Base-by-base conservation (phyloP, 768 basidiomycete genomes). In the Mycena vitilis region DNA sequence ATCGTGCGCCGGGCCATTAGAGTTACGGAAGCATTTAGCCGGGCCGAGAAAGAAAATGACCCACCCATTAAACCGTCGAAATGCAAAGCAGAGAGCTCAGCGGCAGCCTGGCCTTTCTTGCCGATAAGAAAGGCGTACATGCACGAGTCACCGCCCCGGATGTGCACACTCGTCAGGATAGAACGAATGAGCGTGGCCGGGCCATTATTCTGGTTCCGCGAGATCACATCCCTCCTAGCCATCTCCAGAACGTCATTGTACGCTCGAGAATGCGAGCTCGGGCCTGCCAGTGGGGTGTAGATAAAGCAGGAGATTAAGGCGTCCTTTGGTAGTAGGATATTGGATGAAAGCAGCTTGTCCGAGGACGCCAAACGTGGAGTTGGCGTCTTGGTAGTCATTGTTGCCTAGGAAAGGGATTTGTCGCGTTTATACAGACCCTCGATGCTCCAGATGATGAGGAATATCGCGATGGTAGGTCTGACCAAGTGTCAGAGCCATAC, bases 91-190 rank as follows among this genome's bases (percentile, higher is more conserved):
- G 73, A 73, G 47, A 90, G 76, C 23, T 75, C 56, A 34, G 74
- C 71, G 15, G 80, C 75, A 44, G 78, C 77, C 36, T 76, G 65
- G 25, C 79, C 77, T 40, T 76, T 69, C 18, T 69, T 63, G 54
- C 81, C 79, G 4, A 92, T 76, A 18, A 79, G 77, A 75, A 91
- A 93, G n/a, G 88, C 83, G 78, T 91, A 87, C 61, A 93, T 81
- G 30, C 78, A 73, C n/a, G 81, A 82, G 11, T 81, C 75, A 30
- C 79, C 78, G 58, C 82, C 77, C 40, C 80, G 80, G 54, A 88
- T 77, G 69, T 86, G 81, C 34, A 87, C 84, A 67, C 84, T 83
- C 49, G 87, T 79, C 25, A 92, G 76, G 34, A 89, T 75, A 12
- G 88, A 86, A 8, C 86, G 83, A 9, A 84, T 70, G 57, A 92